phyloP scores from a whole-genome alignment of 2,329 filamentous ascomycete species.

The Pyrenochaeta sp. region DNA sequence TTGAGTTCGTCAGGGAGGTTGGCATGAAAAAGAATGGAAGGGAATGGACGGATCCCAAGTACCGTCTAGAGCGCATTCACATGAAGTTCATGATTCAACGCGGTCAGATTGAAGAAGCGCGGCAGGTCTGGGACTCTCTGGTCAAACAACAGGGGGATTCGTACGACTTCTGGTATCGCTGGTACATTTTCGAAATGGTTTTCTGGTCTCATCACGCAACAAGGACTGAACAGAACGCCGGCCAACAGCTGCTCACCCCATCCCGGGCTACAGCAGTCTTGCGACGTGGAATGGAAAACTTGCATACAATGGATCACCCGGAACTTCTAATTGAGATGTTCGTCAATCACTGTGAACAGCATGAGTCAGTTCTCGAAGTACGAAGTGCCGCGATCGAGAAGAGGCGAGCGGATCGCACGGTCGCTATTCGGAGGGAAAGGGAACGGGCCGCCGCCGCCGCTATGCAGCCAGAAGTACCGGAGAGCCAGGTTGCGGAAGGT shows the following conservation, averaged over 20 bases:
- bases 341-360: slow-evolving; percentile 84
- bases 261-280: slow-evolving; percentile 78
- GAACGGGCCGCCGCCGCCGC: slow-evolving; percentile 66
- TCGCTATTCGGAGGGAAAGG: slow-evolving; percentile 68
- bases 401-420: slow-evolving; percentile 63
- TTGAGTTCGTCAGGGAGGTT: slow-evolving; percentile 82
- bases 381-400: slow-evolving; percentile 77
- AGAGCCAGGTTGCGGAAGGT: slow-evolving; percentile 54
- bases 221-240: slow-evolving; percentile 59
- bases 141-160: slow-evolving; percentile 75
- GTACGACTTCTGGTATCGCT: slow-evolving; percentile 93
- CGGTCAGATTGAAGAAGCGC: slow-evolving; percentile 77
- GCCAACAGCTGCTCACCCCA: slow-evolving; percentile 65
- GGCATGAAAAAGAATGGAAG: slow-evolving; percentile 80
- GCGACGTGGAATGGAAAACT: slow-evolving; percentile 70
- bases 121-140: slow-evolving; percentile 78
- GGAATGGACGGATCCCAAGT: slow-evolving; percentile 82
- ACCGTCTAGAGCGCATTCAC: slow-evolving; percentile 87
- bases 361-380: slow-evolving; percentile 80
- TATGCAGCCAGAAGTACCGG: slow-evolving; percentile 21
- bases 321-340: slow-evolving; percentile 79
- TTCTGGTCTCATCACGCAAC: slow-evolving; percentile 68
- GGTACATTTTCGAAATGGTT: slow-evolving; percentile 91
- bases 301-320: slow-evolving; percentile 75
- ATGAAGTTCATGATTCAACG: slow-evolving; percentile 92